phyloP scores from a whole-genome alignment of 2,329 filamentous ascomycete species.

The Aspergillus jensenii region DNA sequence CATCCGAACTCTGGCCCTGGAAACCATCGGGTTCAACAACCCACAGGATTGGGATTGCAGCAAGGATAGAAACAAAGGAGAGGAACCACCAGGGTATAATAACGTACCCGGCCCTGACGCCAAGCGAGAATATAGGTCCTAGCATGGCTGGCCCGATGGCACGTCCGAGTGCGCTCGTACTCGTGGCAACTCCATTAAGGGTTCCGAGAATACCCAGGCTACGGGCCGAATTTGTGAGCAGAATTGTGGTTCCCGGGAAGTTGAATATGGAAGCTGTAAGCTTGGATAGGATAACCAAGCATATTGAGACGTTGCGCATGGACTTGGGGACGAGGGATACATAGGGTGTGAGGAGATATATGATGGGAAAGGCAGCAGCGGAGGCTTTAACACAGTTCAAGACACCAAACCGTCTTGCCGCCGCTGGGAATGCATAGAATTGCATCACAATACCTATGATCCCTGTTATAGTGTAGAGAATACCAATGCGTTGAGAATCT shows the following conservation, averaged over 20 bases:
- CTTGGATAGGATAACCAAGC: conserved; percentile 70
- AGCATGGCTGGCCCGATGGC: conserved; percentile 74
- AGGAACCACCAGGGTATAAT: conserved; percentile 81
- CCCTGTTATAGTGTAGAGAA: conserved; percentile 82
- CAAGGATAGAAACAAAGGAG: conserved; percentile 60
- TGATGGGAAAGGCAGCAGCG: conserved; percentile 66
- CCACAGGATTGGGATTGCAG: conserved; percentile 71
- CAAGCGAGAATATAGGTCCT: conserved; percentile 72
- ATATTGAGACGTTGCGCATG: conserved; percentile 60
- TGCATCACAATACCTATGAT: conserved; percentile 77
- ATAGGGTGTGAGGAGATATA: conserved; percentile 82
- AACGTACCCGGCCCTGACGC: conserved; percentile 72
- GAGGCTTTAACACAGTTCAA: conserved; percentile 71
- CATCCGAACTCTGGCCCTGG: conserved; percentile 36
- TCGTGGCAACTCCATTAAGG: conserved; percentile 86
- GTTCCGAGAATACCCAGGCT: conserved; percentile 79
- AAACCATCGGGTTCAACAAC: conserved; percentile 73
- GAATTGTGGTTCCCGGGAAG: conserved; percentile 85
- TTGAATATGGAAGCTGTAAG: conserved; percentile 75
- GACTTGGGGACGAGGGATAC: conserved; percentile 60
- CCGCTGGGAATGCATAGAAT: conserved; percentile 77
- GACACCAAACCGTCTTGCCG: conserved; percentile 72
- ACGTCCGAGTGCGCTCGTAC: conserved; percentile 75
- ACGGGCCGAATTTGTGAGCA: conserved; percentile 81
- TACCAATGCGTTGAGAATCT: conserved; percentile 72